Base-by-base conservation (phyloP, 2,329 filamentous ascomycete species). In the Sphaceloma murrayae region DNA sequence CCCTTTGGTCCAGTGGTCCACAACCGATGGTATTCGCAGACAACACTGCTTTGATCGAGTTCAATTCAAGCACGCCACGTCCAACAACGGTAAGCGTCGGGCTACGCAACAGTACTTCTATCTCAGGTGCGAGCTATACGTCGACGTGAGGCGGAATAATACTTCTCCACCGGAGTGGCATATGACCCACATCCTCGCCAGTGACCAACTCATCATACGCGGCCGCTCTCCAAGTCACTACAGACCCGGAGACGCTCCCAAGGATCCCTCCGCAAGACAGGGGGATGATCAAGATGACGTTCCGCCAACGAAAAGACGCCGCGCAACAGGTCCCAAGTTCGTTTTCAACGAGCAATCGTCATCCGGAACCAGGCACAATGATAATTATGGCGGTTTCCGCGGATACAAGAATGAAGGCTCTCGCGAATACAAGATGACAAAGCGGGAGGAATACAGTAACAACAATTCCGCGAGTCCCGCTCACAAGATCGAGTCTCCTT, bases 71-170 rank as follows among this genome's bases (percentile, higher is more conserved):
- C 85, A 85, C 52, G 87, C 88, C 1, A 94, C 87, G 0, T 85
- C 86, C 17, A 95, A 94, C 66, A 95, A 95, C 53, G 87, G 87
- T 34, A 94, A 94, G 62, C 74, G 88, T 53, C 73, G 88, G 46
- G 87, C 87, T 1, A 85, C 87, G 13, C 87, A 95, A 58, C 88
- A 94, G 55, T 94, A 87, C 61, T 94, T 93, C 57, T 85, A 91
- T 55, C 71, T 95, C n/a, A 76, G 93, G 34, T 80, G 94, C 3
- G 86, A 94, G 58, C 75, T 93, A 1, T 85, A 78, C 62, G 85
- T 75, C 5, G 79, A 88, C 51, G 66, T 85, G 5, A 72, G 76
- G 2, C 57, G 61, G 22, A 67, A 59, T 3, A 56, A 58, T 16
- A 58, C 55, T 46, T 47, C 58, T 52, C 60, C 66, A 13, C 71